Percentiles rank a stretch among this genome's conserved stretches.
Evolutionary conservation across 2,329 filamentous ascomycete species (phyloP).

Genomic region (Nothomitra cinnamomea): DNA sequence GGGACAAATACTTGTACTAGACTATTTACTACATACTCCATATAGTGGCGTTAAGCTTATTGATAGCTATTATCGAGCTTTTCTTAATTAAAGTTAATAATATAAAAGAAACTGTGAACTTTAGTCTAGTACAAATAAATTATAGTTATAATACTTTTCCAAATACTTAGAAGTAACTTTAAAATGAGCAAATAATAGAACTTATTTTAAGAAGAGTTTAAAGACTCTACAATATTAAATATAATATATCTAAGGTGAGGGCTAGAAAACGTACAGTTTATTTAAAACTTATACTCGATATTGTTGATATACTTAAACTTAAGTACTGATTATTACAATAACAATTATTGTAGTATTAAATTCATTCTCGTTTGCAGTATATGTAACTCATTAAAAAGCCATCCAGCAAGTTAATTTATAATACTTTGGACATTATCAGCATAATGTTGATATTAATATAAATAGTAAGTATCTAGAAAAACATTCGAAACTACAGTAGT

Average conservation of each 20-base stretch:
- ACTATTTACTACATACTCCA: not conserved
- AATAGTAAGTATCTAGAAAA: not conserved
- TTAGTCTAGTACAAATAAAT: not conserved
- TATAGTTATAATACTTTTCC: not conserved
- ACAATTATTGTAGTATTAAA: not conserved
- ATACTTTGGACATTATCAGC: not conserved
- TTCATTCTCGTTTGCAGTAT: not conserved
- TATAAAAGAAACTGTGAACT: not conserved
- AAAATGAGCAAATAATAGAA: not conserved
- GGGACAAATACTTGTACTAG: not conserved
- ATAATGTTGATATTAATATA: conserved; percentile 1
- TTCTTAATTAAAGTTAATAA: not conserved
- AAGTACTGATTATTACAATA: not conserved
- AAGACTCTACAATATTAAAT: too few relatives aligned
- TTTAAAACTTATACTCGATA: not conserved
- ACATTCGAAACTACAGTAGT: not conserved
- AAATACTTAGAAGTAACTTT: not conserved
- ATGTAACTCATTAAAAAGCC: too few relatives aligned
- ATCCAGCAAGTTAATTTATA: not conserved
- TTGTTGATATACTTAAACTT: not conserved
- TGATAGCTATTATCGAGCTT: not conserved
- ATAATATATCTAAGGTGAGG: not conserved
- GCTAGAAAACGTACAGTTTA: not conserved
- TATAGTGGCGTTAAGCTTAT: not conserved
- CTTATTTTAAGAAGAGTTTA: not conserved